Conservation (phyloP, 345 rosid genomes). For the Geranium brycei region DNA sequence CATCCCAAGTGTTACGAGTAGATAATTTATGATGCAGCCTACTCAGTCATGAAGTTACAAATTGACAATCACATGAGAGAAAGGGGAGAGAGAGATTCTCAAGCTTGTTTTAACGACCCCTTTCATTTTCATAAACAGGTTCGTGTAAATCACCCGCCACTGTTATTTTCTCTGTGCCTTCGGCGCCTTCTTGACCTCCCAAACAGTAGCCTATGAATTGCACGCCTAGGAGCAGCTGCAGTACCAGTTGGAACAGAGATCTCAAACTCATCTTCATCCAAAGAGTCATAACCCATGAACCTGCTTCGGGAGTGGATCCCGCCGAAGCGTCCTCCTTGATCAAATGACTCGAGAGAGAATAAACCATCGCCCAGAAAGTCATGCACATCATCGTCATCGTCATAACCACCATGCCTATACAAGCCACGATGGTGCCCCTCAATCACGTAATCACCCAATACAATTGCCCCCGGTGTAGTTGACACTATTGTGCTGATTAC, state of each 20-base stretch:
- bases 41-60: too few relatives aligned
- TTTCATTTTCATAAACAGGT: conserved; percentile 2
- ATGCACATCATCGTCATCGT: conserved; percentile 43
- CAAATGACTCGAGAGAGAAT: conserved; percentile 26
- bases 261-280: conserved; percentile 23
- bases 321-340: conserved; percentile 12
- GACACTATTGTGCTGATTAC: conserved; percentile 69
- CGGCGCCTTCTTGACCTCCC: conserved; percentile 29
- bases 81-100: too few relatives aligned
- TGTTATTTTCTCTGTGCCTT: conserved; percentile 28
- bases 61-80: too few relatives aligned
- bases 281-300: conserved; percentile 23
- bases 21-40: too few relatives aligned
- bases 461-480: conserved; percentile 62
- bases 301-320: conserved; percentile 15
- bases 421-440: conserved; percentile 40
- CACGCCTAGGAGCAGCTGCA: conserved; percentile 21
- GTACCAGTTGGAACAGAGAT: conserved; percentile 24
- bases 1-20: too few relatives aligned
- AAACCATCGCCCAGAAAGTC: conserved; percentile 35
- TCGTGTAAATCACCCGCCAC: conserved; percentile 18
- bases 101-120: too few relatives aligned
- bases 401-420: conserved; percentile 9
- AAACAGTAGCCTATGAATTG: conserved; percentile 24
- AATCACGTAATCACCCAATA: conserved; percentile 81